Evolutionary conservation across 2,329 filamentous ascomycete genomes (phyloP).

Genomic region (Exophiala sp.): DNA sequence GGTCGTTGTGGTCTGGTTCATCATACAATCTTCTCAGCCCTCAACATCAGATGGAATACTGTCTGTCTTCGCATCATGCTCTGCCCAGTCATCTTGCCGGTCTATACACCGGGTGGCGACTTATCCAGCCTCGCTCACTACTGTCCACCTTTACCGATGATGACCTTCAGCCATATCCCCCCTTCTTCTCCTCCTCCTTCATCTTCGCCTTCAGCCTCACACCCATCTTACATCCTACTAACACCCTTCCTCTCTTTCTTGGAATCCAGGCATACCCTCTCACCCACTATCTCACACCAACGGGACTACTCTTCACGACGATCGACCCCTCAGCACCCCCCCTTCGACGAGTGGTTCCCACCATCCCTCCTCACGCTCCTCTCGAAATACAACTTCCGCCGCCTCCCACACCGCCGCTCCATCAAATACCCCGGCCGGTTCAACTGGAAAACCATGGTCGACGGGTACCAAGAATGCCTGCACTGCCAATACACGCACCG

Average conservation of each 20-base stretch:
- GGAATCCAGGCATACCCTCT: conserved; percentile 32
- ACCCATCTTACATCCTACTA: neutral
- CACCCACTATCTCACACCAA: conserved; percentile 43
- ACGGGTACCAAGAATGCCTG: conserved; percentile 55
- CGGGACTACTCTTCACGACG: conserved; percentile 50
- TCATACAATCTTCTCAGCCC: no score
- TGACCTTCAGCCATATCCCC: no score
- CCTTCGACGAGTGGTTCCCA: conserved; percentile 51
- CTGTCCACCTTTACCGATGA: no score
- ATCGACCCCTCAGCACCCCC: conserved; percentile 44
- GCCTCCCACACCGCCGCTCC: conserved; percentile 47
- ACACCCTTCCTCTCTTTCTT: neutral
- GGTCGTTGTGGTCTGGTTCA: no score
- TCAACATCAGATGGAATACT: no score
- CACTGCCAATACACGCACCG: conserved; percentile 56
- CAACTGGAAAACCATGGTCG: conserved; percentile 58
- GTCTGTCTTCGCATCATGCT: no score
- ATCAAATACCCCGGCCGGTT: conserved; percentile 53
- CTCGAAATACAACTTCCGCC: conserved; percentile 49
- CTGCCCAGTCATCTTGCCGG: no score
- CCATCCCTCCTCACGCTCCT: conserved; percentile 45
- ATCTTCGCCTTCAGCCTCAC: no score
- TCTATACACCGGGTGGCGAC: no score
- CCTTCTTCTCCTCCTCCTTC: no score
- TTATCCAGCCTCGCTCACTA: no score